A percentile compares a stretch with the other conserved stretches of the same genome.
Evolutionary conservation across 2,329 filamentous ascomycete species (phyloP).

Genomic region (Dothideomycetes sp.): DNA sequence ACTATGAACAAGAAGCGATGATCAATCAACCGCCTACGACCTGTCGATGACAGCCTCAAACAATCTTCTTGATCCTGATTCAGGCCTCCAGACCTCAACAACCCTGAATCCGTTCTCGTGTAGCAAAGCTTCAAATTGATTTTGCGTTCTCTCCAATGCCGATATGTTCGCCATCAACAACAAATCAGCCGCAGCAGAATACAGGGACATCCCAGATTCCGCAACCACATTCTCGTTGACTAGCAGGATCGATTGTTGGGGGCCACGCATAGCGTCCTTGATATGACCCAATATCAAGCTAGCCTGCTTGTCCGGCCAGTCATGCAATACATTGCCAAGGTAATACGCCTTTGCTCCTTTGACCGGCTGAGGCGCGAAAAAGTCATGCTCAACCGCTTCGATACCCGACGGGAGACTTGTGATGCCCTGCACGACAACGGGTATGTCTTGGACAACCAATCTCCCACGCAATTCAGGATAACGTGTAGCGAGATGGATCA

Average conservation of each 20-base stretch:
- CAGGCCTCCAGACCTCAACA: slow-evolving; percentile 19
- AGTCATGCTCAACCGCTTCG: slow-evolving; percentile 16
- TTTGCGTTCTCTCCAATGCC: slow-evolving; percentile 26
- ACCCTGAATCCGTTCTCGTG: slow-evolving; percentile 25
- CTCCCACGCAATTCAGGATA: neutral
- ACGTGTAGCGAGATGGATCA: neutral
- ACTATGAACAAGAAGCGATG: neutral
- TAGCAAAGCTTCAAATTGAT: slow-evolving; percentile 23
- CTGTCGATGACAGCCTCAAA: neutral
- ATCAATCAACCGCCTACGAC: neutral
- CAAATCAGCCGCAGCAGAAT: slow-evolving; percentile 19
- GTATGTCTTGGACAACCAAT: slow-evolving; percentile 12
- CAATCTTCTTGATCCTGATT: neutral
- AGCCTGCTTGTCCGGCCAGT: slow-evolving; percentile 7
- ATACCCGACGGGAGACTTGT: slow-evolving; percentile 5
- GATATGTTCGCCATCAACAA: slow-evolving; percentile 26
- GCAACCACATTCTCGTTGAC: slow-evolving; percentile 7
- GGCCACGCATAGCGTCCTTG: slow-evolving; percentile 3
- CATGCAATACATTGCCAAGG: slow-evolving; percentile 6
- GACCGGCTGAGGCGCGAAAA: slow-evolving; percentile 19
- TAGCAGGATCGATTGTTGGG: slow-evolving; percentile 3
- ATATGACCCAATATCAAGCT: slow-evolving; percentile 2
- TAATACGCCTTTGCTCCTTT: slow-evolving; percentile 11
- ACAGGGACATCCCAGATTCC: neutral
- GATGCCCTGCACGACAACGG: slow-evolving; percentile 9